Conservation (phyloP, 108 stramenopile species). For the Poteriospumella lacustris region DNA sequence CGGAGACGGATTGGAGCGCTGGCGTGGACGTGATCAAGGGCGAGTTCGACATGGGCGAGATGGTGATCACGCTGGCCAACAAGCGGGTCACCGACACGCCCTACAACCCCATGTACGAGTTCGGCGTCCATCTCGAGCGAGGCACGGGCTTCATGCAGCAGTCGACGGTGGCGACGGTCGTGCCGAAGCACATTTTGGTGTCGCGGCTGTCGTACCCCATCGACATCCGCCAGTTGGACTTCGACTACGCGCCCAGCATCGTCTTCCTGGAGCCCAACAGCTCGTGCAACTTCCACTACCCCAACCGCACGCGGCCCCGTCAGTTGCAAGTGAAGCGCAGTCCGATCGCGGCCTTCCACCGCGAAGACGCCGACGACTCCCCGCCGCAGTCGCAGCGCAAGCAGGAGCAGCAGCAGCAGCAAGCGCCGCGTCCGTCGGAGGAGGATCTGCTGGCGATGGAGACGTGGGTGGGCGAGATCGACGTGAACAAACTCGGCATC, state of each 20-base stretch:
- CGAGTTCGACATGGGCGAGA: conserved; percentile 9
- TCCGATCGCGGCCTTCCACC: too few relatives aligned
- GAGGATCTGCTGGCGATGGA: not conserved
- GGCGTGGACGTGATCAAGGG: not conserved
- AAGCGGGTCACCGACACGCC: not conserved
- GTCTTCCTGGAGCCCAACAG: too few relatives aligned
- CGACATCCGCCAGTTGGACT: conserved; percentile 16
- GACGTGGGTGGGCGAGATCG: conserved; percentile 6
- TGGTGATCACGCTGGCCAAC: not conserved
- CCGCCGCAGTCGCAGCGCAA: too few relatives aligned
- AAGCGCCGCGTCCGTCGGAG: not conserved
- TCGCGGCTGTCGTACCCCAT: not conserved
- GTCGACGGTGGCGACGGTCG: not conserved
- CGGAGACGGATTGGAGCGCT: conserved; percentile 1
- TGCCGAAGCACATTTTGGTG: conserved; percentile 8
- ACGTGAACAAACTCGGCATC: not conserved
- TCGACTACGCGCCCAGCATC: too few relatives aligned
- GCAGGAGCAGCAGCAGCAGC: not conserved
- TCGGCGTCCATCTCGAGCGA: not conserved
- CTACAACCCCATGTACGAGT: not conserved
- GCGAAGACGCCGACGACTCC: too few relatives aligned
- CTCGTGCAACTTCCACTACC: not conserved
- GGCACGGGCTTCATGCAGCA: conserved; percentile 8
- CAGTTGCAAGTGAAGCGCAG: too few relatives aligned
- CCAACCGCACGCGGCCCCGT: not conserved